These are phyloP conservation scores for Lipomyces sp. DNA, from an alignment of 805 yeast genomes.

Conservation along the genomic window DNA sequence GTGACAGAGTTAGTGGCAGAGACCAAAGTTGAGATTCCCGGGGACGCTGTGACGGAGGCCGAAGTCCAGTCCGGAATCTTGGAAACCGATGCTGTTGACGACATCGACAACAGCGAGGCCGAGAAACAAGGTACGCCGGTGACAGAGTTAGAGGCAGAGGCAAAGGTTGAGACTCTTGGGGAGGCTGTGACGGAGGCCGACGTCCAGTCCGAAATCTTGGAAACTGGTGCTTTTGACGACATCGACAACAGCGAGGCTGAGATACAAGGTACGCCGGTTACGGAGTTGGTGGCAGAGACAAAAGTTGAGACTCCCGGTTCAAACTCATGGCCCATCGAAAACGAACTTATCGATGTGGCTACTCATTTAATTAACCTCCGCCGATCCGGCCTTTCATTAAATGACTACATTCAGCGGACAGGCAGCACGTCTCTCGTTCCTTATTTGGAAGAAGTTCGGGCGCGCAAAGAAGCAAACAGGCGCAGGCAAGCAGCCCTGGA, in stretches of 20 bases:
- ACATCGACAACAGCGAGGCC: not conserved
- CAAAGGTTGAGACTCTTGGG: not conserved
- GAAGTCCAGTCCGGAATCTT: not conserved
- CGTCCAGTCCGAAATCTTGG: not conserved
- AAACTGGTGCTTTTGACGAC: not conserved
- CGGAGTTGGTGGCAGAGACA: too few relatives aligned
- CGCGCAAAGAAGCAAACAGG: not conserved
- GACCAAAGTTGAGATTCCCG: not conserved
- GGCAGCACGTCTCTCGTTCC: slow-evolving; percentile 3
- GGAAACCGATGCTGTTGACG: not conserved
- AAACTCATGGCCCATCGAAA: too few relatives aligned
- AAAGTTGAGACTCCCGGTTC: not conserved
- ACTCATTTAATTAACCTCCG: slow-evolving; percentile 19
- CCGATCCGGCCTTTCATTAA: slow-evolving; percentile 13
- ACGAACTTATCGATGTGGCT: slow-evolving; percentile 8
- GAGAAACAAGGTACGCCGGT: not conserved
- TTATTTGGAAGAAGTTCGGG: not conserved
- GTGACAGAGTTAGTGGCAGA: not conserved
- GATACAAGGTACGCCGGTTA: not conserved
- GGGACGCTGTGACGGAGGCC: not conserved
- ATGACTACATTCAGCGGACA: slow-evolving; percentile 13
- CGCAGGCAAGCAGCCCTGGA: not conserved
- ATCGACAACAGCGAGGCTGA: not conserved
- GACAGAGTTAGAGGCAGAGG: too few relatives aligned
- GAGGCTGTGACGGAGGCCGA: not conserved